Conservation (phyloP, 2,329 filamentous ascomycete species). For the Penicillium griseofulvum region DNA sequence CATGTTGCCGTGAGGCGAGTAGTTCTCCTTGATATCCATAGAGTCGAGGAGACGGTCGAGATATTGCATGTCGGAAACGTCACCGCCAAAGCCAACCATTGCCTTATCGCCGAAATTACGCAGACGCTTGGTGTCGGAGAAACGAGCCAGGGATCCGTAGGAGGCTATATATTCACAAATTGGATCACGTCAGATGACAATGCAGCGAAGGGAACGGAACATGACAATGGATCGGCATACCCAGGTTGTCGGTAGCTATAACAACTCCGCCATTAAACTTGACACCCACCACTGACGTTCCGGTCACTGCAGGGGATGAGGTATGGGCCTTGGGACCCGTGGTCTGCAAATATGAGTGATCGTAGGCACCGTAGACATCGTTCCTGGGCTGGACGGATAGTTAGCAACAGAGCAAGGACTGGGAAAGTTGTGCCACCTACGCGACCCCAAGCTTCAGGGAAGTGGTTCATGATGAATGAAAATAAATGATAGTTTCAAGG, state of each 20-base stretch:
- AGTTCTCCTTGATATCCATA: conserved; percentile 85
- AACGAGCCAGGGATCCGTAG: conserved; percentile 94
- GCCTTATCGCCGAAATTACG: conserved; percentile 80
- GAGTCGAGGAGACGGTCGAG: conserved; percentile 85
- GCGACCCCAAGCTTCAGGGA: conserved; percentile 65
- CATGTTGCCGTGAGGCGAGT: conserved; percentile 56
- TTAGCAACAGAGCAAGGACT: conserved; percentile 33
- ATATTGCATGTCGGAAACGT: conserved; percentile 99
- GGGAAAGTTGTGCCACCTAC: conserved; percentile 38
- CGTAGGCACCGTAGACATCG: conserved; percentile 93
- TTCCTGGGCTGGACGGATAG: conserved; percentile 72
- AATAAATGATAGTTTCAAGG: not conserved
- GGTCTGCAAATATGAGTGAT: conserved; percentile 75
- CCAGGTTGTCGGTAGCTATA: conserved; percentile 94
- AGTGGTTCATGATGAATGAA: conserved; percentile 58
- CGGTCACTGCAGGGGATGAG: conserved; percentile 89
- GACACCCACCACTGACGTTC: conserved; percentile 89
- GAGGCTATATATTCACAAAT: conserved; percentile 61
- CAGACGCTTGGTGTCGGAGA: conserved; percentile 94
- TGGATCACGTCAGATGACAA: not conserved
- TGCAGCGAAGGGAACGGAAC: not conserved
- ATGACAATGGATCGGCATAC: conserved; percentile 49
- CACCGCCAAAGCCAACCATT: conserved; percentile 90
- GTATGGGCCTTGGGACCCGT: conserved; percentile 76
- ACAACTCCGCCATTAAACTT: conserved; percentile 97